These are phyloP conservation scores for Bipolaris cookei DNA, from an alignment of 2,329 filamentous ascomycete species.

Conservation along the genomic window DNA sequence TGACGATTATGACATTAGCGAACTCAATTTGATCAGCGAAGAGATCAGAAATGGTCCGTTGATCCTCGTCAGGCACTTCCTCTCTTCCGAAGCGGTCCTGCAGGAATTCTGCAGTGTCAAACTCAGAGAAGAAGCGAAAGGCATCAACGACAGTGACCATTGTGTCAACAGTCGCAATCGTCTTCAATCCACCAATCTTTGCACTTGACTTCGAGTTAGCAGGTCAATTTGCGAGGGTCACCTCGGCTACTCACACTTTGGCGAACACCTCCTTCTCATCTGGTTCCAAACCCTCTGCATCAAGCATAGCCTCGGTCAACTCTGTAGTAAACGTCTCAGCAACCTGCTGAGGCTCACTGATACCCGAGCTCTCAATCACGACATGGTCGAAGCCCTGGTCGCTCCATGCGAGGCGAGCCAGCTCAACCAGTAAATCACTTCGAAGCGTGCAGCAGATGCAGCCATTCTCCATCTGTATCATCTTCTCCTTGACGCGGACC, in stretches of 20 bases:
- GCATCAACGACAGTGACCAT: conserved; percentile 76
- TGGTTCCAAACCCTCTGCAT: conserved; percentile 50
- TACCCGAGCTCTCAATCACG: conserved; percentile 73
- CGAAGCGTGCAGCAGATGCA: conserved; percentile 79
- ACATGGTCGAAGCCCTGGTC: conserved; percentile 72
- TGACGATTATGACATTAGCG: conserved; percentile 73
- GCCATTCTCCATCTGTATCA: conserved; percentile 69
- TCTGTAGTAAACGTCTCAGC: conserved; percentile 72
- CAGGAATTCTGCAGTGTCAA: conserved; percentile 72
- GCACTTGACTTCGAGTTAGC: conserved; percentile 26
- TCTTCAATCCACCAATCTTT: conserved; percentile 65
- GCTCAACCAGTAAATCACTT: conserved; percentile 72
- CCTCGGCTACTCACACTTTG: conserved; percentile 51
- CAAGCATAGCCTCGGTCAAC: conserved; percentile 54
- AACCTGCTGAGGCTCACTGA: conserved; percentile 75
- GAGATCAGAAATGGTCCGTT: conserved; percentile 74
- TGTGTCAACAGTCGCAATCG: conserved; percentile 71
- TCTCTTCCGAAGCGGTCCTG: conserved; percentile 65
- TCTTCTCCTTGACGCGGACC: conserved; percentile 66
- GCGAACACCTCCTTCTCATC: conserved; percentile 55
- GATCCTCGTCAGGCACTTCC: conserved; percentile 67
- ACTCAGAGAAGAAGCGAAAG: conserved; percentile 74
- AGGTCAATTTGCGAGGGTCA: not conserved
- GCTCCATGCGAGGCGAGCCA: conserved; percentile 66
- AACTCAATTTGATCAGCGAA: conserved; percentile 82